Evolutionary conservation across 345 rosid genomes (phyloP), one percentile per base, ranked within the genome.

Genomic region (Populus tremula): DNA sequence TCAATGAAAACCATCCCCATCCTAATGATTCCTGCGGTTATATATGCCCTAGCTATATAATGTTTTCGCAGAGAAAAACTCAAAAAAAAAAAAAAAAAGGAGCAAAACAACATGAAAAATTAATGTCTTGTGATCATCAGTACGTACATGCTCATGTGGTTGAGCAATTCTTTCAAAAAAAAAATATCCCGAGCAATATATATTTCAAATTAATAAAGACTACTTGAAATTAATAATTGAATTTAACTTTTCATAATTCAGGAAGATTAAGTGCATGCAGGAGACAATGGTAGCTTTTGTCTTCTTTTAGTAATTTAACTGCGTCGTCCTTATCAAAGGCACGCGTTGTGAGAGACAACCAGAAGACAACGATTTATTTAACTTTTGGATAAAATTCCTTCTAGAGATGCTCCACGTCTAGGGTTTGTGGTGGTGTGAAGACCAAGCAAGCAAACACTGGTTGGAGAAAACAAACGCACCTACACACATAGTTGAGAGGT

Each of bases 281-380:
- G 12, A 70, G 70, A 69, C 74, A 77, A 5, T 16, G 23, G 41
- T 14, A 56, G 64, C 4, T 47, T 47, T 62, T 78, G 71, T 59
- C 27, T 5, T 9, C 0, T 3, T 47, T 3, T 47, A 47, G 16
- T 33, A 33, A 43, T 50, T 50, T 13, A 62, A 67, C 47, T 16
- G 20, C 47, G 75, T 76, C 47, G 75, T 76, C 67, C 2, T 0
- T 36, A 4, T 76, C 83, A 66, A 69, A 76, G 84, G 59, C 80
- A 65, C 74, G 23, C 59, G 14, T 13, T 5, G 54, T 56, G 79
- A 71, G 61, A 82, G 86, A 87, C 88, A 85, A 81, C 84, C 87
- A 69, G 23, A 73, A 76, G 87, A 84, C 90, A 88, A 84, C 63
- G 50, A 64, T 69, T 81, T 77, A 64, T 69, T 81, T 77, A 1